Evolutionary conservation across 2,329 filamentous ascomycete species (phyloP).

Genomic region (Lecanicillium sp.): DNA sequence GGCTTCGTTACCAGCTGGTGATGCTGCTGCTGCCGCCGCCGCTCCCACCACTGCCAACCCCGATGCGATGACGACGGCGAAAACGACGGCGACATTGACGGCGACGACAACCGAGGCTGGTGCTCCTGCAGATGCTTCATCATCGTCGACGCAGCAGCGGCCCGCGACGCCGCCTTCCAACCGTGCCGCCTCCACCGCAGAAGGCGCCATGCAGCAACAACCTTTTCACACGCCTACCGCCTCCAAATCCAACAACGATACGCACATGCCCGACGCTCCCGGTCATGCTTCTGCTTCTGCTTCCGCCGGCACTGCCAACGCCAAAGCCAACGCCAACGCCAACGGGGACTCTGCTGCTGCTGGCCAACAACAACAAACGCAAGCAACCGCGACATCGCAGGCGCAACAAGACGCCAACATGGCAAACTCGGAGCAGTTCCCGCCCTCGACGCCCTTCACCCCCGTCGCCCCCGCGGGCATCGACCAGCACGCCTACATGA

Average conservation of each 20-base stretch:
- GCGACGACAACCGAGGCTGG: neutral
- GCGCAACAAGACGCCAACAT: conserved; percentile 12
- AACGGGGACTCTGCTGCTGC: neutral
- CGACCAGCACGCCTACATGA: conserved; percentile 33
- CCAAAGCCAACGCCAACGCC: conserved; percentile 1
- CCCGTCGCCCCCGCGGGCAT: conserved; percentile 22
- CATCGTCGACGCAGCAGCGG: neutral
- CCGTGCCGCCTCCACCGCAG: neutral
- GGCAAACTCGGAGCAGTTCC: conserved; percentile 17
- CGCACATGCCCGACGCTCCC: too few species aligned
- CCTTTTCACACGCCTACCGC: neutral
- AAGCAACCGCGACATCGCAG: conserved; percentile 12
- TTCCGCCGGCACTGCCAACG: neutral
- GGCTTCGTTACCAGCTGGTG: conserved; percentile 10
- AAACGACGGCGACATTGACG: neutral
- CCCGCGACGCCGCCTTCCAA: neutral
- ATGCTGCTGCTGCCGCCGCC: conserved; percentile 3
- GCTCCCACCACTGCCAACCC: neutral
- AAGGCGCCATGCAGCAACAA: neutral
- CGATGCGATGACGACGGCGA: too few species aligned
- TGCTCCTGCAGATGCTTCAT: neutral
- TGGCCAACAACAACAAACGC: conserved; percentile 6
- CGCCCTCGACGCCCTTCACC: conserved; percentile 26
- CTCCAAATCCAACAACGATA: neutral
- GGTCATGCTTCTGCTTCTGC: neutral